These are phyloP conservation scores for Aspergillus bridgeri DNA, from an alignment of 495 filamentous ascomycete species.

Conservation along the genomic window DNA sequence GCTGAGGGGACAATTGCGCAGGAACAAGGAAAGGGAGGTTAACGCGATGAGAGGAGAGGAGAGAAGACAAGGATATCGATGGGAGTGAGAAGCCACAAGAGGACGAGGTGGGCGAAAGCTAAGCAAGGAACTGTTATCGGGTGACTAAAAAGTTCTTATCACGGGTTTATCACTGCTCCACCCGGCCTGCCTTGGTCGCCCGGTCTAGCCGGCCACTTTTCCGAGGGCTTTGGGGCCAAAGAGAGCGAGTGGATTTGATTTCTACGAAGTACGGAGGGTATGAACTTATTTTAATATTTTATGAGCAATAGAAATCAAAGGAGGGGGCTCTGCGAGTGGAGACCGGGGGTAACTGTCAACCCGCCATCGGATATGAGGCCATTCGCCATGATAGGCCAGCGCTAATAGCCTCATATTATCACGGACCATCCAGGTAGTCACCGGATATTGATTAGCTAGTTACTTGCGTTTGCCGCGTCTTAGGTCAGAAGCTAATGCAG, in stretches of 20 bases:
- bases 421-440: neutral
- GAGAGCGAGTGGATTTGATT: neutral
- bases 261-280: too few species aligned
- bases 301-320: neutral
- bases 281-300: too few species aligned
- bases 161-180: slow-evolving; percentile 18
- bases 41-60: neutral
- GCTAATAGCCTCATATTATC: neutral
- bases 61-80: neutral
- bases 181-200: slow-evolving; percentile 4
- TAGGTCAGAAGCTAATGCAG: neutral
- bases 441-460: too few species aligned
- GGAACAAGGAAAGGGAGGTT: neutral
- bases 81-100: neutral
- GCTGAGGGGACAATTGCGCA: neutral
- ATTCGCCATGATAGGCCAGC: too few species aligned
- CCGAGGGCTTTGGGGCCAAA: neutral
- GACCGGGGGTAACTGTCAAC: too few species aligned
- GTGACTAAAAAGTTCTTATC: slow-evolving; percentile 27
- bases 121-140: slow-evolving; percentile 2
- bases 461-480: neutral
- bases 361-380: too few species aligned
- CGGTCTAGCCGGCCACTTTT: neutral
- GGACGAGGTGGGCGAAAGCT: neutral
- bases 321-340: neutral